phyloP scores from a whole-genome alignment of 2,329 filamentous ascomycete genomes.

The Metarhizium humberi region DNA sequence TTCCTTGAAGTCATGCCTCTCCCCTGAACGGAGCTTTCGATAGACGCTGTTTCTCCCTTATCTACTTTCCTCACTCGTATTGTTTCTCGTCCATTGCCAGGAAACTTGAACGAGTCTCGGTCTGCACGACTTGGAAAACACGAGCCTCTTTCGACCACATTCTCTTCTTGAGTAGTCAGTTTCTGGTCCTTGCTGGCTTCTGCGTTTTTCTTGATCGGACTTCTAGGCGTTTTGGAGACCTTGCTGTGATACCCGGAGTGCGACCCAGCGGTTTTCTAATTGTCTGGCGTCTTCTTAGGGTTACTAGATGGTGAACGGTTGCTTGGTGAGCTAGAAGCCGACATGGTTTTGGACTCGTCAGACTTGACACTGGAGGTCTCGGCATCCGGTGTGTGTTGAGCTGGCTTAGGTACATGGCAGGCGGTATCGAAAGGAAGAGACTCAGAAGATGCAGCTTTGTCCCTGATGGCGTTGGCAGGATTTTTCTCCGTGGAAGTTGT shows the following conservation, averaged over 20 bases:
- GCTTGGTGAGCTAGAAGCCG: constrained; percentile 1
- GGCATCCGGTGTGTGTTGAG: background rate
- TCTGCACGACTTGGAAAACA: background rate
- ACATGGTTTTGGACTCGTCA: constrained; percentile 3
- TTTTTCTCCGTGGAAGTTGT: background rate
- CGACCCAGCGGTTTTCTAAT: background rate
- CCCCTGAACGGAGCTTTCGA: background rate
- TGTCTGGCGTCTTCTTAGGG: background rate
- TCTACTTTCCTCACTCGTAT: background rate
- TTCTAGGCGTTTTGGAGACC: background rate
- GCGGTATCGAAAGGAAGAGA: background rate
- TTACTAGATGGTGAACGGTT: background rate
- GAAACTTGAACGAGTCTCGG: background rate
- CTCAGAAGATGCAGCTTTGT: background rate
- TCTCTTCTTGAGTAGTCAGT: background rate
- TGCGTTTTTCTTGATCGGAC: background rate
- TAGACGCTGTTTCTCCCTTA: background rate
- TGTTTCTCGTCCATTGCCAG: constrained; percentile 1
- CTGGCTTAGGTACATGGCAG: background rate
- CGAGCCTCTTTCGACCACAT: background rate
- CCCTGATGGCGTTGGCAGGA: background rate
- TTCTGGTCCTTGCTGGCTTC: background rate
- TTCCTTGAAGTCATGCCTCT: background rate
- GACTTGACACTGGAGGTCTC: background rate
- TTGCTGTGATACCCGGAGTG: background rate